A percentile compares a stretch with the other conserved stretches of the same genome.
Conservation (phyloP, 139 green algal genomes). For the Tetradesmus obliquus region DNA sequence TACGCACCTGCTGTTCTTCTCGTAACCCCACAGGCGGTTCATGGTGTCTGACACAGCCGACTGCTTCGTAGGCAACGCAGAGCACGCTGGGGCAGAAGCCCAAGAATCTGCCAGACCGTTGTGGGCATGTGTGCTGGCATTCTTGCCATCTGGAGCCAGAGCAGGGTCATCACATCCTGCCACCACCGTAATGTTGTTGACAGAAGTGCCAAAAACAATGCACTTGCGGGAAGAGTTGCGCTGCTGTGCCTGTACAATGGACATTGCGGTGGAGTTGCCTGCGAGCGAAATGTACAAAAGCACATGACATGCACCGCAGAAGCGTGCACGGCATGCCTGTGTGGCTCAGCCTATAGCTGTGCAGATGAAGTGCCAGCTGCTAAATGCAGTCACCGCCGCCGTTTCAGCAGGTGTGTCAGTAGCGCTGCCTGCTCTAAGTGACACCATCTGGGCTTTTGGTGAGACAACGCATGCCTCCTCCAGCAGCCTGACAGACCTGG, state of each 20-base stretch:
- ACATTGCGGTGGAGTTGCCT: background rate
- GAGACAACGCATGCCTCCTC: background rate
- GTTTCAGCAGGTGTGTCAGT: too few species aligned
- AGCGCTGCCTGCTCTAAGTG: too few species aligned
- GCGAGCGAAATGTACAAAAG: too few species aligned
- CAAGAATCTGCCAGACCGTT: background rate
- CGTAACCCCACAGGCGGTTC: background rate
- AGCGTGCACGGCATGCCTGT: too few species aligned
- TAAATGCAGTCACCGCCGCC: too few species aligned
- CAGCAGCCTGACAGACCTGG: too few species aligned
- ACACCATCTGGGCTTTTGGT: background rate
- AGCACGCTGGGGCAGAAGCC: background rate
- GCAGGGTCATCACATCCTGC: background rate
- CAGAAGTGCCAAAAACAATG: background rate
- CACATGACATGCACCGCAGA: too few species aligned
- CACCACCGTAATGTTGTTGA: background rate
- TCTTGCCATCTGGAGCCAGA: background rate
- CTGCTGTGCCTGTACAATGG: background rate
- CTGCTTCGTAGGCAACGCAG: background rate
- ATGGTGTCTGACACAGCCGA: background rate
- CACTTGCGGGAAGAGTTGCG: background rate
- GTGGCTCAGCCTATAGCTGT: too few species aligned
- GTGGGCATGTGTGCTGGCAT: background rate
- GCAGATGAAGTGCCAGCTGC: too few species aligned
- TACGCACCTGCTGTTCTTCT: background rate